Evolutionary conservation across 2,329 filamentous ascomycete genomes (phyloP).

Genomic region (Verruconis gallopava): DNA sequence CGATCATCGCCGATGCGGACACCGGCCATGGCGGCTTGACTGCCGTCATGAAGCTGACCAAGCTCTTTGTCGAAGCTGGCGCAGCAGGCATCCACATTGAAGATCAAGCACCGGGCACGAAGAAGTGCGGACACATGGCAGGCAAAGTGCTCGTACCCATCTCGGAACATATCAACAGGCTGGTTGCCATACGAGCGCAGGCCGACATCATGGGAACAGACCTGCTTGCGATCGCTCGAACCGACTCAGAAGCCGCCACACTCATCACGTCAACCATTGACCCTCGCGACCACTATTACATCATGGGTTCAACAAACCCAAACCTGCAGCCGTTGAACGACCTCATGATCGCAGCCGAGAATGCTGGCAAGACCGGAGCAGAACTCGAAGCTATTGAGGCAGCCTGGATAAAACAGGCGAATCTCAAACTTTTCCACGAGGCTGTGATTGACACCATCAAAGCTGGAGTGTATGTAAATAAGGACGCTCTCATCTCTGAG

Average conservation of each 20-base stretch:
- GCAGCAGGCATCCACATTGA: conserved; percentile 98
- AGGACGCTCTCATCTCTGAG: conserved; percentile 50
- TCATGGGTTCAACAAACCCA: conserved; percentile 79
- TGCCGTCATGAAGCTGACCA: conserved; percentile 99
- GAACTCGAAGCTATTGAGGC: conserved; percentile 89
- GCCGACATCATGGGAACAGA: conserved; percentile 97
- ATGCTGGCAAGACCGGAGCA: conserved; percentile 63
- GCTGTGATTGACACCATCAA: conserved; percentile 76
- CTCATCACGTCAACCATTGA: conserved; percentile 96
- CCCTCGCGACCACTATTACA: conserved; percentile 86
- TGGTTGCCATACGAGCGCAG: conserved; percentile 92
- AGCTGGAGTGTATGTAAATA: conserved; percentile 51
- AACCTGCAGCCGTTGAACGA: conserved; percentile 73
- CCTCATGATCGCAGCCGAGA: conserved; percentile 78
- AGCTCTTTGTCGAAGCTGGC: conserved; percentile 92
- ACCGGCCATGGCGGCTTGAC: conserved; percentile 94
- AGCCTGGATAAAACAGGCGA: conserved; percentile 65
- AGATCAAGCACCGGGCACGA: conserved; percentile 94
- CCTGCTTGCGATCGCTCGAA: conserved; percentile 81
- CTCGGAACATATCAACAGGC: conserved; percentile 92
- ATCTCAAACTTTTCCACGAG: conserved; percentile 79
- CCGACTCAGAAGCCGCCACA: conserved; percentile 93
- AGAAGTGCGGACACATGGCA: conserved; percentile 99
- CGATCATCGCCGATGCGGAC: conserved; percentile 93
- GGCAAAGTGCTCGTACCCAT: conserved; percentile 96